Evolutionary conservation across 2,329 filamentous ascomycete species (phyloP), one percentile per base, ranked within the genome.

Genomic region (Grosmannia serpens): DNA sequence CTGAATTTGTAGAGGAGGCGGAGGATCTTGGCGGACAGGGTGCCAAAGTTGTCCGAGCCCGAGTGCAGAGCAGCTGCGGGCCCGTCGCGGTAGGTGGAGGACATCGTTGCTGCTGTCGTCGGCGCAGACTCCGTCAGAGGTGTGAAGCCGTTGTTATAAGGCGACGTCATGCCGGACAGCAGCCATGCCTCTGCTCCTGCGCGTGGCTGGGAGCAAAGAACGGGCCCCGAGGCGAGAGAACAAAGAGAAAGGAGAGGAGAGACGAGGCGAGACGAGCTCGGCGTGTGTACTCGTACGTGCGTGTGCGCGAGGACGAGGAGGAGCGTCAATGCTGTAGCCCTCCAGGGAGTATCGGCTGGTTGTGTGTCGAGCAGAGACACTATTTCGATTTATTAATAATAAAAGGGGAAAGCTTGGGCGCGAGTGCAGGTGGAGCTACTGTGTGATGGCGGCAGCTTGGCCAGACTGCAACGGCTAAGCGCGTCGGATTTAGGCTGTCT

Each of bases 131-230:
- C 6, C 8, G 35, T 47, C 11, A 53, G 50, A 33, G 61, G 46
- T 44, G 51, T 31, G 53, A 56, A 62, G 62, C 67, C 66, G 62
- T 64, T 71, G 67, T 67, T 73, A 71, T 72, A 70, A 65, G 70
- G 67, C 68, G 69, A 68, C 66, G 71, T 70, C 70, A 72, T 73
- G 66, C 61, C 66, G 41, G 20, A 53, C 62, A 62, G 60, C 60
- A 62, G 68, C 68, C 68, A 70, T 70, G 51, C 53, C 57, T 47
- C 56, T 49, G n/a, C n/a, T 41, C 17, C 38, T 41, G 3, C 9
- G 31, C 5, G 31, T 33, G 31, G 31, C 31, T 33, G 31, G 31
- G 10, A 33, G 31, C 31, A 33, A 41, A 13, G n/a, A 24, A 26
- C 22, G 8, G 22, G 1, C 6, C 2, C 13, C 2, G 20, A 44